Conservation (phyloP, 345 rosid species). For the Citrus mangshanensis region DNA sequence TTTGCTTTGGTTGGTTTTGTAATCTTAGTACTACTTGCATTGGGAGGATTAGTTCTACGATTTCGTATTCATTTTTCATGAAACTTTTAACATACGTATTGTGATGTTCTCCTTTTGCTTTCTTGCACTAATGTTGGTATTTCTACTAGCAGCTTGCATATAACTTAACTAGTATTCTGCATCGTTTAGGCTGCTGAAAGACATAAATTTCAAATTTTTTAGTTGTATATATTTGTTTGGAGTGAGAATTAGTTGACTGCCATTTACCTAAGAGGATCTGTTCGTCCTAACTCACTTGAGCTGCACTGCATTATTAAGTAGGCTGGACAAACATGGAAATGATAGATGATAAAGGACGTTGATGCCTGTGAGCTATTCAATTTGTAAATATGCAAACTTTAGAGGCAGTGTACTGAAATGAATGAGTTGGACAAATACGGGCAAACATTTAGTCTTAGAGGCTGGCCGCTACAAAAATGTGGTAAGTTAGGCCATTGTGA, state of each 20-base stretch:
- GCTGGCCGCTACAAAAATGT: background rate
- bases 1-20: background rate
- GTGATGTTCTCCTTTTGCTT: background rate
- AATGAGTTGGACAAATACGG: background rate
- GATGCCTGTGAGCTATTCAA: background rate
- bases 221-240: background rate
- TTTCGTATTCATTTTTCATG: background rate
- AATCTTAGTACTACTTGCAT: background rate
- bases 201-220: background rate
- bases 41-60: background rate
- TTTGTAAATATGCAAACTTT: background rate
- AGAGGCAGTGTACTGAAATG: background rate
- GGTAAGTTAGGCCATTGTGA: background rate
- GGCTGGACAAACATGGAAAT: background rate
- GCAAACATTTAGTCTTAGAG: background rate
- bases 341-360: background rate
- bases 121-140: background rate
- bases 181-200: background rate
- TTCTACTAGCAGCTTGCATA: background rate
- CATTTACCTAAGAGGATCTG: background rate
- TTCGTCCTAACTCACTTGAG: background rate
- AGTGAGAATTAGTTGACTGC: background rate
- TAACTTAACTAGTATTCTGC: background rate
- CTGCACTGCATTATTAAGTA: background rate
- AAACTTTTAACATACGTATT: too few relatives aligned